Evolutionary conservation across 768 basidiomycete species (phyloP).

Genomic region (Lactifluus pinguis): DNA sequence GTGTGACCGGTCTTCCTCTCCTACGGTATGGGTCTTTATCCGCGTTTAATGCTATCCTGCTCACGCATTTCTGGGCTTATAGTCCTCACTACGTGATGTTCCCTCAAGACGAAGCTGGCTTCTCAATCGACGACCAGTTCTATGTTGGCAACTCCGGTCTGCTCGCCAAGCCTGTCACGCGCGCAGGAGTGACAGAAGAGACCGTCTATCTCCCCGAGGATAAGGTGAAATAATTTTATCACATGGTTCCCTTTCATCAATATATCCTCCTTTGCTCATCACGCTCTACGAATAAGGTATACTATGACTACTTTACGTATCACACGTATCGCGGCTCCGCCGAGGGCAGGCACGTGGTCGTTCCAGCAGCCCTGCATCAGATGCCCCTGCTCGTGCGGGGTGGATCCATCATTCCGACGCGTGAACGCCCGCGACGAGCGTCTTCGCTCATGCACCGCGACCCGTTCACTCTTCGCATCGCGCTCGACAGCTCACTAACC

Average conservation of each 20-base stretch:
- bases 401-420: constrained; percentile 81
- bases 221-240: constrained; percentile 37
- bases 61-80: neutral
- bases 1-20: constrained; percentile 71
- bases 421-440: constrained; percentile 78
- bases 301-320: constrained; percentile 88
- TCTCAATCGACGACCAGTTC: constrained; percentile 88
- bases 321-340: constrained; percentile 56
- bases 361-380: constrained; percentile 72
- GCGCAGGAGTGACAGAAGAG: constrained; percentile 57
- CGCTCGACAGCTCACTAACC: constrained; percentile 46
- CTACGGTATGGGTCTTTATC: constrained; percentile 46
- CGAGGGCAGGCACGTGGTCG: constrained; percentile 58
- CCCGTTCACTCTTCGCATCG: constrained; percentile 86
- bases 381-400: constrained; percentile 85
- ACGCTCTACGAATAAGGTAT: constrained; percentile 43
- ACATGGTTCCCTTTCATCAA: neutral
- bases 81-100: constrained; percentile 96
- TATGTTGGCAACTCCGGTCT: constrained; percentile 84
- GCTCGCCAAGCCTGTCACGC: constrained; percentile 84
- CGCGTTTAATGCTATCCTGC: neutral
- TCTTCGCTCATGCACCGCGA: constrained; percentile 85
- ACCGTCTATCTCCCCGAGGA: constrained; percentile 83
- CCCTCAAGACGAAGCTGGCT: constrained; percentile 82
- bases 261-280: constrained; percentile 1